Conservation (phyloP, 805 yeast species). For the Hemisphaericaspora nanyangensis region DNA sequence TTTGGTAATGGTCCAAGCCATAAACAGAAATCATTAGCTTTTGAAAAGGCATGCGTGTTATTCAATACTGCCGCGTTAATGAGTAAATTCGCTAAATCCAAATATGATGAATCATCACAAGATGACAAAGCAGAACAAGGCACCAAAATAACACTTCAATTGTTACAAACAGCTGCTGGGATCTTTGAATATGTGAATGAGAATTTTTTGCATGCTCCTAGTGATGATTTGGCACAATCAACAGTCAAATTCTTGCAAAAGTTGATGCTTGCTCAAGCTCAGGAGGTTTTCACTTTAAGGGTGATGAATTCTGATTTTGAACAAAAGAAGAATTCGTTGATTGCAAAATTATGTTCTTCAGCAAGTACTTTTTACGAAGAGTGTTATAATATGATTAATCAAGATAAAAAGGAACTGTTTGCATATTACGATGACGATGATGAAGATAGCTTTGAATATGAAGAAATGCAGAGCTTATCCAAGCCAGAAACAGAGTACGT, state of each 20-base stretch:
- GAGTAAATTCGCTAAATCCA: slow-evolving; percentile 44
- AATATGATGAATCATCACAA: slow-evolving; percentile 23
- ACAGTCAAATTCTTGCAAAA: slow-evolving; percentile 60
- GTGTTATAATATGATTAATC: slow-evolving; percentile 43
- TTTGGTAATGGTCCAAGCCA: slow-evolving; percentile 44
- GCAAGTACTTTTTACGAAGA: slow-evolving; percentile 53
- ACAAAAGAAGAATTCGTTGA: slow-evolving; percentile 58
- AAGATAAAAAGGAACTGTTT: slow-evolving; percentile 12
- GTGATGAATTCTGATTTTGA: slow-evolving; percentile 50
- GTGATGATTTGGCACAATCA: slow-evolving; percentile 67
- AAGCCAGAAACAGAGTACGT: slow-evolving; percentile 12
- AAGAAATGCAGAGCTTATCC: slow-evolving; percentile 1
- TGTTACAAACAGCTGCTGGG: slow-evolving; percentile 76
- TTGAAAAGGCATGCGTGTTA: slow-evolving; percentile 82
- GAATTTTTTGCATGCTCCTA: slow-evolving; percentile 86
- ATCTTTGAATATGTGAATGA: slow-evolving; percentile 67
- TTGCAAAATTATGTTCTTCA: slow-evolving; percentile 71
- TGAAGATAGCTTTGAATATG: slow-evolving; percentile 9
- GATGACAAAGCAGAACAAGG: slow-evolving; percentile 30
- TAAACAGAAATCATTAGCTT: slow-evolving; percentile 77
- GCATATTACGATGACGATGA: slow-evolving; percentile 17
- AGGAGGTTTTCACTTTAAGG: slow-evolving; percentile 72
- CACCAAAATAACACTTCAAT: slow-evolving; percentile 55
- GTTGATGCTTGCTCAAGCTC: slow-evolving; percentile 82
- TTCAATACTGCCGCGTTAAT: slow-evolving; percentile 72